Base-by-base conservation (phyloP, 176 grass and related monocot species). In the Poa pratensis region DNA sequence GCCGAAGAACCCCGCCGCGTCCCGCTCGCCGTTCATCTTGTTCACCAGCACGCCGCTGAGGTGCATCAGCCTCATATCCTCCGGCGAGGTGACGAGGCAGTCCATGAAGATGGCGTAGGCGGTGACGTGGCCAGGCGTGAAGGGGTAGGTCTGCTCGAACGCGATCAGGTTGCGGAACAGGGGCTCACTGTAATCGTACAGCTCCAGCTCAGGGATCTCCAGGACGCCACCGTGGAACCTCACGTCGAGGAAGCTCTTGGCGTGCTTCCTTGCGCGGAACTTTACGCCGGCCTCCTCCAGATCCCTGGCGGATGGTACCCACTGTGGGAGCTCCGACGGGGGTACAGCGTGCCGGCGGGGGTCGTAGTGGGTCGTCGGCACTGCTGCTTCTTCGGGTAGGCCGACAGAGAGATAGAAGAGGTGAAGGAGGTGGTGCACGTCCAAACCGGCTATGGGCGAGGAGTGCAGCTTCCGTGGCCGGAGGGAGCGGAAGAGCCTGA, bases 391-490 rank as follows among this genome's bases (percentile, higher is more conserved):
- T 37, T 16, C 30, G 1, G 49, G 54, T 65, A 72, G 83, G 73
- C 13, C 76, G 17, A 57, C 75, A 19, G 60, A 83, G 24, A 28
- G 20, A 59, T 84, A 60, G 51, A 76, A 87, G 42, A 87, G 58
- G 63, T 92, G 83, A 15, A 92, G 84, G 1, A 92, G 77, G 67
- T 92, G 87, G 20, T 84, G 49, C 39, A 77, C 61, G 1, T 49
- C 1, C 2, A 8, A 14, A 34, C 34, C 37, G 3, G 43, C 24
- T 5, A 42, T 19, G 22, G 16, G 3, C 2, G 30, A 34, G 6
- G 22, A 18, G 16, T 20, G 24, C 20, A 62, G 23, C 9, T 30
- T 37, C 3, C 1, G 34, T 2, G 28, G 28, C 10, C 10, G 2
- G n/a, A 40, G 0, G 0, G 57, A 30, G 67, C 17, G 13, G 55